phyloP scores from a whole-genome alignment of 345 rosid genomes.

The Melaleuca quinquenervia region DNA sequence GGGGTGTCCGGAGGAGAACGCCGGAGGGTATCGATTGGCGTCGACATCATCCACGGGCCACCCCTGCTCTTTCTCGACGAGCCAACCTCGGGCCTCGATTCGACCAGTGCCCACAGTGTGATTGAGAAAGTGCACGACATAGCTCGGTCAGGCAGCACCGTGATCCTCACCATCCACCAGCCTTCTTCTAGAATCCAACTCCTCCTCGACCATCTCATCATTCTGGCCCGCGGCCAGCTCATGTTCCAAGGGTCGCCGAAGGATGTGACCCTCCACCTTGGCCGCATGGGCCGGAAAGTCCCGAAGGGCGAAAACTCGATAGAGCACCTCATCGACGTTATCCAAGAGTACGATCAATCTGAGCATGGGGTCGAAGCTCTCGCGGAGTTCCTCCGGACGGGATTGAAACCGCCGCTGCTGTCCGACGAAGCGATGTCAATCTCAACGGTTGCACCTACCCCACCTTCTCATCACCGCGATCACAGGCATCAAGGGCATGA shows the following conservation, averaged over 20 bases:
- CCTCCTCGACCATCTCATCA: constrained; percentile 50
- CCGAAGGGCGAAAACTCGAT: constrained; percentile 48
- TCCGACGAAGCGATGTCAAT: constrained; percentile 15
- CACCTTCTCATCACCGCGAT: constrained; percentile 5
- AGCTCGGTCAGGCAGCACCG: constrained; percentile 55
- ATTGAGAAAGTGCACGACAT: constrained; percentile 58
- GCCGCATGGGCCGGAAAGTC: constrained; percentile 41
- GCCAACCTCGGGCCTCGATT: constrained; percentile 69
- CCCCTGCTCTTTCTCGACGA: constrained; percentile 53
- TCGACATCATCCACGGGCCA: constrained; percentile 59
- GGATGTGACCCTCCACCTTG: constrained; percentile 39
- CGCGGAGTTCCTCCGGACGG: constrained; percentile 40
- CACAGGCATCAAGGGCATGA: not conserved
- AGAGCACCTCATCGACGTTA: constrained; percentile 51
- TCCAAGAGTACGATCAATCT: constrained; percentile 51
- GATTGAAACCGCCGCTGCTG: constrained; percentile 40
- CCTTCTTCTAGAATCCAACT: constrained; percentile 51
- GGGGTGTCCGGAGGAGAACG: constrained; percentile 65
- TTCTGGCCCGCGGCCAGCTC: constrained; percentile 59
- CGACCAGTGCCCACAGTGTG: constrained; percentile 52
- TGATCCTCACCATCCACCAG: constrained; percentile 59
- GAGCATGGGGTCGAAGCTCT: constrained; percentile 38
- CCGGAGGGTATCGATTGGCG: constrained; percentile 51
- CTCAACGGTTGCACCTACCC: constrained; percentile 16
- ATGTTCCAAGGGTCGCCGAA: constrained; percentile 57